Evolutionary conservation across 2,329 filamentous ascomycete species (phyloP).

Genomic region (Ophiostoma novo-ulmi): DNA sequence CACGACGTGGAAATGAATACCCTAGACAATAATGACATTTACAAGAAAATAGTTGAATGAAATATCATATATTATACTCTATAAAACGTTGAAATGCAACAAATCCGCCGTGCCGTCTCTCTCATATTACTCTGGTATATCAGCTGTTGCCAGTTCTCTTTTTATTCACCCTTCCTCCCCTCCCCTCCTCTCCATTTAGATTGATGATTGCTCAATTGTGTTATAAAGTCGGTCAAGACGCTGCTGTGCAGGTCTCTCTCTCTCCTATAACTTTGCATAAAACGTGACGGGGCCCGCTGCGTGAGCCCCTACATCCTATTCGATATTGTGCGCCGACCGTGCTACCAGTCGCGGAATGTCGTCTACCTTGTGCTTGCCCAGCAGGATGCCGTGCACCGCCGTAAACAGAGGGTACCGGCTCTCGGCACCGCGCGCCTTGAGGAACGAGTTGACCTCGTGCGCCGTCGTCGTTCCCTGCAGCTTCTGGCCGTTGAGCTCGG

Average conservation of each 20-base stretch:
- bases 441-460: slow-evolving; percentile 81
- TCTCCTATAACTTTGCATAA: slow-evolving; percentile 8
- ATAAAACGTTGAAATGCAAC: background rate
- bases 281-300: slow-evolving; percentile 3
- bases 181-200: background rate
- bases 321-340: slow-evolving; percentile 23
- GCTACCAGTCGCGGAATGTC: slow-evolving; percentile 69
- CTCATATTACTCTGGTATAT: background rate
- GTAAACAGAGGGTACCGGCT: slow-evolving; percentile 88
- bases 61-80: background rate
- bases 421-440: slow-evolving; percentile 72
- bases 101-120: background rate
- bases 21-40: too few relatives aligned
- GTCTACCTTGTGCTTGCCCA: slow-evolving; percentile 69
- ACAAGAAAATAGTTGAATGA: background rate
- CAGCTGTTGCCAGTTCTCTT: background rate
- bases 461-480: slow-evolving; percentile 91
- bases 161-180: background rate
- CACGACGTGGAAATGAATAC: background rate
- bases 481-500: slow-evolving; percentile 93
- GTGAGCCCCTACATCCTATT: slow-evolving; percentile 9
- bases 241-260: background rate
- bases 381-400: slow-evolving; percentile 75
- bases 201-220: background rate
- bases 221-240: background rate